Percentiles rank a stretch among this genome's conserved stretches.
These are phyloP conservation scores for Candida wancherniae DNA, from an alignment of 805 yeast species.

Conservation along the genomic window DNA sequence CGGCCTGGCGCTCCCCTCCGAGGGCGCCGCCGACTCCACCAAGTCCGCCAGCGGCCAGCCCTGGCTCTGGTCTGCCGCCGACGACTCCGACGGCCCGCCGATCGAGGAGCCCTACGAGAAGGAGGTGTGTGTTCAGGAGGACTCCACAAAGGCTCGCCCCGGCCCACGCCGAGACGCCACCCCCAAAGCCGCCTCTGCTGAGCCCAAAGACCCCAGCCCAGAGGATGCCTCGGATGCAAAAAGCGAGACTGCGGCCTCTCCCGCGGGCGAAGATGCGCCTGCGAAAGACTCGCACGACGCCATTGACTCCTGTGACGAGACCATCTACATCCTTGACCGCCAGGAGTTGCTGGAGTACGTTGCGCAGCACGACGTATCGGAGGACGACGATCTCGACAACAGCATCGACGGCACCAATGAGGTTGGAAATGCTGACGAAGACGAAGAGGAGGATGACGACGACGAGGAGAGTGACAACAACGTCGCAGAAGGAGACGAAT, in stretches of 20 bases:
- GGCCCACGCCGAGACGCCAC: too few relatives aligned
- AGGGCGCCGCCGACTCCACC: too few relatives aligned
- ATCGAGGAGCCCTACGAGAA: slow-evolving; percentile 4
- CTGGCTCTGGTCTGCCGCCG: too few relatives aligned
- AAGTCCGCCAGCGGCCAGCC: too few relatives aligned
- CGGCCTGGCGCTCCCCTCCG: too few relatives aligned
- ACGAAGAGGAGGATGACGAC: not conserved
- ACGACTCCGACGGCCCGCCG: slow-evolving; percentile 4
- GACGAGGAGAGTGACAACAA: not conserved
- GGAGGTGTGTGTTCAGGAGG: too few relatives aligned
- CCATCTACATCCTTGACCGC: too few relatives aligned
- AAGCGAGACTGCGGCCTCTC: not conserved
- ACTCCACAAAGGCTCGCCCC: too few relatives aligned
- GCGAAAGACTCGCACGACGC: not conserved
- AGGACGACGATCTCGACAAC: not conserved
- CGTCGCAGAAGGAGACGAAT: not conserved
- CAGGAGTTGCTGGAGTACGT: not conserved
- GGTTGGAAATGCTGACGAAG: too few relatives aligned
- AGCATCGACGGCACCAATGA: not conserved
- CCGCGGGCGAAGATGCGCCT: not conserved
- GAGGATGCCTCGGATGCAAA: too few relatives aligned
- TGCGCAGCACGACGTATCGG: not conserved
- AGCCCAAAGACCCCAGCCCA: too few relatives aligned
- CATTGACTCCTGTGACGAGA: slow-evolving; percentile 1
- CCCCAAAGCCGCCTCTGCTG: too few relatives aligned